A percentile compares a stretch with the other conserved stretches of the same genome.
phyloP scores from a whole-genome alignment of 345 rosid species.

The Salix purpurea region DNA sequence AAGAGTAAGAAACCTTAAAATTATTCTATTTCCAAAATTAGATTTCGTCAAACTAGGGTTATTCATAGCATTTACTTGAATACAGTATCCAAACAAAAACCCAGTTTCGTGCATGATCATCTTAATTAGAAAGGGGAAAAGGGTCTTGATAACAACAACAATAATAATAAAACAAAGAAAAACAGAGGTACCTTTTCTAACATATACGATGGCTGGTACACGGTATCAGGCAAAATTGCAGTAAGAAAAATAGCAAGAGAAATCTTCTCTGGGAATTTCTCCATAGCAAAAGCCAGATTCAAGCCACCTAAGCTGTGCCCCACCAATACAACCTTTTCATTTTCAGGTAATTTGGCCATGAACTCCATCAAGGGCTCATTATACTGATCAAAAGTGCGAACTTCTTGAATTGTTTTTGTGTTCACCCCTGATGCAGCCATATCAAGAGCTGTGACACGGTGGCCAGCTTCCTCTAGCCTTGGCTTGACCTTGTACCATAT shows the following conservation, averaged over 20 bases:
- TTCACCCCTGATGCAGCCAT: constrained; percentile 13
- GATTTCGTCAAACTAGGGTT: too few relatives aligned
- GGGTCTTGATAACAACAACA: not conserved
- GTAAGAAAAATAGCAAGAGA: constrained; percentile 7
- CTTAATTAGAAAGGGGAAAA: too few relatives aligned
- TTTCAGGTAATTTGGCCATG: not conserved
- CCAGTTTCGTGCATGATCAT: too few relatives aligned
- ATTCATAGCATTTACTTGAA: too few relatives aligned
- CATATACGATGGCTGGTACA: not conserved
- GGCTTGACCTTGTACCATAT: constrained; percentile 19
- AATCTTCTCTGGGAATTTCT: constrained; percentile 12
- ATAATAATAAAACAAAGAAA: not conserved
- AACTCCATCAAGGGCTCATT: constrained; percentile 4
- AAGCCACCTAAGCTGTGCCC: constrained; percentile 19
- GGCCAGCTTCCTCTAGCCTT: constrained; percentile 6
- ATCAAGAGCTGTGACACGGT: constrained; percentile 17
- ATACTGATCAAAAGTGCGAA: not conserved
- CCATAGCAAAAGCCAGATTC: not conserved
- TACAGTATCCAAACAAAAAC: too few relatives aligned
- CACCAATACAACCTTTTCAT: constrained; percentile 10
- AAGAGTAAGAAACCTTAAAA: too few relatives aligned
- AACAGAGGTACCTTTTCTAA: not conserved
- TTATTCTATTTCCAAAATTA: too few relatives aligned
- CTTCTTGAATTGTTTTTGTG: not conserved
- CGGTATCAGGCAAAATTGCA: constrained; percentile 6